phyloP scores from a whole-genome alignment of 148 eudicot genomes.

The Beta vulgaris region DNA sequence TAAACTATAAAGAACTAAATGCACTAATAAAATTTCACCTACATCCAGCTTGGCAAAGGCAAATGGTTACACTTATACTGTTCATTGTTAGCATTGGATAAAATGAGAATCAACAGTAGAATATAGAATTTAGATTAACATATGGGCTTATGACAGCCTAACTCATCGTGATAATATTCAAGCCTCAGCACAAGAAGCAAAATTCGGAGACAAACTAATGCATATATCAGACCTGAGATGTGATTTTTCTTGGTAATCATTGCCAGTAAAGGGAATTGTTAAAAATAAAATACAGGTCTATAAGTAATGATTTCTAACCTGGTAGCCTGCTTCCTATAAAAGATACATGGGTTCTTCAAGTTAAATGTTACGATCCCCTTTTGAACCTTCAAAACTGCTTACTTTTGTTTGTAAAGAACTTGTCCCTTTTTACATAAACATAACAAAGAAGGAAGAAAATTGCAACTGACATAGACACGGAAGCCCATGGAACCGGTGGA shows the following conservation, averaged over 20 bases:
- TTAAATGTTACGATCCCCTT: constrained; percentile 20
- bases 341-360: constrained; percentile 31
- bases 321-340: constrained; percentile 30
- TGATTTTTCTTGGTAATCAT: constrained; percentile 17
- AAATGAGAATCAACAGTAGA: background rate
- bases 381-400: constrained; percentile 72
- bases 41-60: too few species aligned
- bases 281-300: constrained; percentile 10
- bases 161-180: constrained; percentile 6
- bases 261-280: constrained; percentile 16
- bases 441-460: constrained; percentile 53
- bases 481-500: constrained; percentile 90
- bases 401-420: constrained; percentile 70
- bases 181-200: background rate
- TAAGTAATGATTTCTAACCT: constrained; percentile 28
- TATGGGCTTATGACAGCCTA: background rate
- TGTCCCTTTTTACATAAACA: constrained; percentile 62
- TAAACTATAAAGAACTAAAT: too few species aligned
- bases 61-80: background rate
- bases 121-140: background rate
- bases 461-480: constrained; percentile 46
- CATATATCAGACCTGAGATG: constrained; percentile 1
- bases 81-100: background rate
- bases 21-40: too few species aligned
- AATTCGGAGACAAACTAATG: background rate